These are phyloP conservation scores for Debaryomyces coudertii DNA, from an alignment of 1,139 yeast genomes.

Conservation along the genomic window DNA sequence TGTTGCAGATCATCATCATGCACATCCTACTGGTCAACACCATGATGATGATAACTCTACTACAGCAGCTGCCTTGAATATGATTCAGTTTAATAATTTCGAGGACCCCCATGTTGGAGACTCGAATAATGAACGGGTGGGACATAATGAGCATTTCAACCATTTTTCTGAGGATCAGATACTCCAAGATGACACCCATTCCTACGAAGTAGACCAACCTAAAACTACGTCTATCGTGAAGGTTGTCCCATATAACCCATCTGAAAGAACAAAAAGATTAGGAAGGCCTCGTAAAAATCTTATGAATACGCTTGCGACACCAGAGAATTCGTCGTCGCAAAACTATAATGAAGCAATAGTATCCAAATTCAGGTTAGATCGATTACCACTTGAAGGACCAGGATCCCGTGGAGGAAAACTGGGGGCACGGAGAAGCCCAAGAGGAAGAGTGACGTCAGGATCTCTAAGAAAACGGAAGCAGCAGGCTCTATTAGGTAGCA, in stretches of 20 bases:
- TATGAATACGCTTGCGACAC: conserved; percentile 23
- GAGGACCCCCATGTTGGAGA: conserved; percentile 12
- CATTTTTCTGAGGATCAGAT: conserved; percentile 5
- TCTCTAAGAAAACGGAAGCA: conserved; percentile 25
- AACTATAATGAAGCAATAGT: conserved; percentile 38
- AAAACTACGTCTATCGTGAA: conserved; percentile 15
- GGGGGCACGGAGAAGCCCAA: conserved; percentile 24
- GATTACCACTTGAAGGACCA: conserved; percentile 45
- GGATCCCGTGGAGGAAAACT: conserved; percentile 48
- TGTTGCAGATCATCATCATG: conserved; percentile 10
- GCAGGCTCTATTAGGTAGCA: conserved; percentile 22
- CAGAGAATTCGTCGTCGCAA: conserved; percentile 30
- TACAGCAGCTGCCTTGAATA: conserved; percentile 23
- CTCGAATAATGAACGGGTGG: conserved; percentile 4
- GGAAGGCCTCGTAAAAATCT: conserved; percentile 42
- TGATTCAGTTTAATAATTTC: conserved; percentile 20
- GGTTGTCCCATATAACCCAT: conserved; percentile 41
- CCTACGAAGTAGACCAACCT: conserved; percentile 4
- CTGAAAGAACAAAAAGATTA: conserved; percentile 33
- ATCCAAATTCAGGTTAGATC: conserved; percentile 42
- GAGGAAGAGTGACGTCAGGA: conserved; percentile 34
- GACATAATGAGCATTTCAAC: conserved; percentile 3
- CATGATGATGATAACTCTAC: conserved; percentile 16
- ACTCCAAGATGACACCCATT: conserved; percentile 1
- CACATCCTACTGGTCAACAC: conserved; percentile 6